Percentiles rank a stretch among this genome's conserved stretches.
Evolutionary conservation across 371 early-diverging fungal genomes (phyloP).

Genomic region (Dentiscutata heterogama): DNA sequence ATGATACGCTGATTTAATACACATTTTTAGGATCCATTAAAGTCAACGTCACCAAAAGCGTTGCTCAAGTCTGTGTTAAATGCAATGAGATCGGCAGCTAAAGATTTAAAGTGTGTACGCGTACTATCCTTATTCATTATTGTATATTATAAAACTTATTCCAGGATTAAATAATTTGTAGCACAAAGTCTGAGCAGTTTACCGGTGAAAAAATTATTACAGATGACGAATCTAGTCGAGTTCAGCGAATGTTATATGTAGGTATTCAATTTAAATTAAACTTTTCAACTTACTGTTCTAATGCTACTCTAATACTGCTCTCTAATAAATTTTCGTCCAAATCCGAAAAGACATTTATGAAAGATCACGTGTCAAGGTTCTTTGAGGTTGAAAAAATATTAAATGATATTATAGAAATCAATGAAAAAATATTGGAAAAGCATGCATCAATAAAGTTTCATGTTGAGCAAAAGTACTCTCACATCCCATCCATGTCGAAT

Average conservation of each 20-base stretch:
- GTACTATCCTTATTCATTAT: background rate
- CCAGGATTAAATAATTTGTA: conserved; percentile 6
- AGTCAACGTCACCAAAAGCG: background rate
- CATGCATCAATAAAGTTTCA: background rate
- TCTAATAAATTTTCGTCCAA: background rate
- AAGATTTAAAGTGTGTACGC: conserved; percentile 23
- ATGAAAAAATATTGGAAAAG: conserved; percentile 28
- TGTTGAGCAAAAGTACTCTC: background rate
- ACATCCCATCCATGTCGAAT: conserved; percentile 13
- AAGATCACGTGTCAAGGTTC: conserved; percentile 24
- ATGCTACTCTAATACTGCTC: background rate
- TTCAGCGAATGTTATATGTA: conserved; percentile 30
- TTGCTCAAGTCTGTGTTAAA: conserved; percentile 29
- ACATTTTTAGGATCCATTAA: conserved; percentile 22
- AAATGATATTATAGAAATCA: conserved; percentile 21
- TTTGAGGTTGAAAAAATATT: conserved; percentile 35
- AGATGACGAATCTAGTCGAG: background rate
- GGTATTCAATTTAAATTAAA: background rate
- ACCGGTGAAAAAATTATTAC: background rate
- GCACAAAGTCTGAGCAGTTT: background rate
- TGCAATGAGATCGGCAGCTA: background rate
- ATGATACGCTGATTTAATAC: background rate
- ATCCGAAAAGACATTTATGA: background rate
- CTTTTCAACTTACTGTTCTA: background rate
- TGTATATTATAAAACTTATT: too few species aligned